Evolutionary conservation across 1,284 basidiomycete species (phyloP), one percentile per base, ranked within the genome.

Genomic region (Amylostereum areolatum): DNA sequence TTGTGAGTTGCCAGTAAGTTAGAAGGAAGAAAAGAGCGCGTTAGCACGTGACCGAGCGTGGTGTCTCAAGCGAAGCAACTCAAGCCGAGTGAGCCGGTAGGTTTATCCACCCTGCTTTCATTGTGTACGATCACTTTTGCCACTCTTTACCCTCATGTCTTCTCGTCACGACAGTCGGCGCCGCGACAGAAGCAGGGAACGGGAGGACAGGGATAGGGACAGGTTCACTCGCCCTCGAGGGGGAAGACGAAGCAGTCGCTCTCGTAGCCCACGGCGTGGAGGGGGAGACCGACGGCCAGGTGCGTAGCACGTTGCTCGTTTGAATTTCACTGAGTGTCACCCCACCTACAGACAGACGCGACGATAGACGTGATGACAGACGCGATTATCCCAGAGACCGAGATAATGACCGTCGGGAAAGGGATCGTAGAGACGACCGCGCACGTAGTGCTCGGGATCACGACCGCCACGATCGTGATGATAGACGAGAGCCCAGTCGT

Each of bases 141-240:
- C n/a, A n/a, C n/a, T n/a, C n/a, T n/a, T 36, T 25, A 30, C 43
- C 41, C 34, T 36, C 40, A 79, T 78, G 75, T 77, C 78, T 53
- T 73, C 74, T 27, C 72, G 74, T 50, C 59, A 68, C 50, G 81
- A 84, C 57, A 64, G 76, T 60, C 71, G 78, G 59, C 68, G 79
- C 60, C 77, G 81, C 52, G 85, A 87, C 56, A 68, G 83, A 55
- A 85, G 82, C 60, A 77, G 81, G 77, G 85, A 87, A 56, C 72
- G 76, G 51, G 80, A 73, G 46, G 62, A 58, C 52, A 41, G 56
- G 57, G 53, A 55, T 25, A 55, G 59, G 49, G 52, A 55, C 50
- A 52, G 5, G 41, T 28, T 27, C 41, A 28, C 8, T 43, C 25
- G 7, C 27, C 28, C 12, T 29, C 24, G 25, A 8, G 41, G 5